Conservation (phyloP, 2,329 filamentous ascomycete genomes). For the Periconia sp. region DNA sequence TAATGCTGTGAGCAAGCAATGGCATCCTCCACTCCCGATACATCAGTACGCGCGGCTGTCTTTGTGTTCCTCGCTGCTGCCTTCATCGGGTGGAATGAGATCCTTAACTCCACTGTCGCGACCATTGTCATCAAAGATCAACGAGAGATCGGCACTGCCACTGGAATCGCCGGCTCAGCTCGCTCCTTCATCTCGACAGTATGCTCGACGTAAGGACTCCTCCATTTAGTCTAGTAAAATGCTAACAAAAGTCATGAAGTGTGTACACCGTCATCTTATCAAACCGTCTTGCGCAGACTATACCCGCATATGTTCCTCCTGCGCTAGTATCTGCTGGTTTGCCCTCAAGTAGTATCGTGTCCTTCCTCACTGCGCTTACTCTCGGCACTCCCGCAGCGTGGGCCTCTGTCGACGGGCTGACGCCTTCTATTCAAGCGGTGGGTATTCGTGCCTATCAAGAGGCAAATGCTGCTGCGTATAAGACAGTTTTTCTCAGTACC, state of each 20-base stretch:
- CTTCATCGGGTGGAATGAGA: slow-evolving; percentile 37
- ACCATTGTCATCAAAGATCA: slow-evolving; percentile 46
- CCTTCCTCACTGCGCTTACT: slow-evolving; percentile 33
- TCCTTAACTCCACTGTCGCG: slow-evolving; percentile 24
- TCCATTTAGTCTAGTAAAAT: neutral
- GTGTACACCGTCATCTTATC: slow-evolving; percentile 15
- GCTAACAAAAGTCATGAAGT: neutral
- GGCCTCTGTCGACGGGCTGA: slow-evolving; percentile 35
- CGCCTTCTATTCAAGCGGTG: slow-evolving; percentile 29
- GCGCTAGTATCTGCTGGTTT: slow-evolving; percentile 39
- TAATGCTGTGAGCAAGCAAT: slow-evolving; percentile 6
- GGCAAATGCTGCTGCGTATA: slow-evolving; percentile 41
- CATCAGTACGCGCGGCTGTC: slow-evolving; percentile 10
- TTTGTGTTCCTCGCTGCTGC: slow-evolving; percentile 29
- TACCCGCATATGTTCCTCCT: slow-evolving; percentile 11
- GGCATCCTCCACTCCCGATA: slow-evolving; percentile 14
- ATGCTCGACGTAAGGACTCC: slow-evolving; percentile 11
- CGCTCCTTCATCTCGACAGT: slow-evolving; percentile 19
- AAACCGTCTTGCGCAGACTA: slow-evolving; percentile 12
- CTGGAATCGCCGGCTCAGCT: slow-evolving; percentile 15
- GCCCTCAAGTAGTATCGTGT: slow-evolving; percentile 36
- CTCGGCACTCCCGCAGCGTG: slow-evolving; percentile 21
- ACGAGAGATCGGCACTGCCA: slow-evolving; percentile 18
- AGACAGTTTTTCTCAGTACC: slow-evolving; percentile 43
- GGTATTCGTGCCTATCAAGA: slow-evolving; percentile 37